Base-by-base conservation (phyloP, 2,329 filamentous ascomycete genomes). In the Claviceps purpurea region DNA sequence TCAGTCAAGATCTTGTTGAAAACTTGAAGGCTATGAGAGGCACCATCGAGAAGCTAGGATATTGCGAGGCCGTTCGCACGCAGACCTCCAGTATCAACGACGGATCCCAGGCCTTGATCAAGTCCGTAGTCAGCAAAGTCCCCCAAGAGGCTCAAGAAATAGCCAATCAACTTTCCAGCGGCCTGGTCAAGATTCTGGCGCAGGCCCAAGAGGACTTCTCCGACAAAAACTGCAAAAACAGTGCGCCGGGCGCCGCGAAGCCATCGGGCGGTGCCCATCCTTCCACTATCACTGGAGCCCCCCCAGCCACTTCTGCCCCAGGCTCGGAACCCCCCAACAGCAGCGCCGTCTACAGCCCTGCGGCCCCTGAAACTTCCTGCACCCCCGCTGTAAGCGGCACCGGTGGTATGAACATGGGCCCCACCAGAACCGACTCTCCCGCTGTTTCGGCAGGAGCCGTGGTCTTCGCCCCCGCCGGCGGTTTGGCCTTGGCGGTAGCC, bases 111-210 rank as follows among this genome's bases (percentile, higher is more conserved):
- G 52, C 48, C 18, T 59, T 66, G n/a, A 65, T 64, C 50, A 54
- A 60, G 22, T 52, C 62, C 24, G 56, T 64, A 38, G 58, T 66
- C 30, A 26, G 42, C 45, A 65, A 65, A 58, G 60, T 65, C 1
- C 63, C 63, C 16, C 41, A 55, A 8, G 59, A 54, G 7, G 59
- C 60, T 13, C 64, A 62, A 53, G 49, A 53, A 10, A 58, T 66
- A 38, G 64, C 63, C 50, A 49, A 52, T 42, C 56, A 60, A 50
- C 55, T 64, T 8, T 57, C 61, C 1, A 51, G 49, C 1, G 52
- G 56, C 42, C 59, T 64, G 39, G 54, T 56, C 30, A 42, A 56
- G 39, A 52, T 56, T 16, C 54, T 64, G 11, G 26, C 49, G 38
- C 54, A 57, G 5, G 52, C 56, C 18, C 56, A 61, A 50, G 53